Base-by-base conservation (phyloP, 2,329 filamentous ascomycete genomes). In the Diaporthe vaccinii region DNA sequence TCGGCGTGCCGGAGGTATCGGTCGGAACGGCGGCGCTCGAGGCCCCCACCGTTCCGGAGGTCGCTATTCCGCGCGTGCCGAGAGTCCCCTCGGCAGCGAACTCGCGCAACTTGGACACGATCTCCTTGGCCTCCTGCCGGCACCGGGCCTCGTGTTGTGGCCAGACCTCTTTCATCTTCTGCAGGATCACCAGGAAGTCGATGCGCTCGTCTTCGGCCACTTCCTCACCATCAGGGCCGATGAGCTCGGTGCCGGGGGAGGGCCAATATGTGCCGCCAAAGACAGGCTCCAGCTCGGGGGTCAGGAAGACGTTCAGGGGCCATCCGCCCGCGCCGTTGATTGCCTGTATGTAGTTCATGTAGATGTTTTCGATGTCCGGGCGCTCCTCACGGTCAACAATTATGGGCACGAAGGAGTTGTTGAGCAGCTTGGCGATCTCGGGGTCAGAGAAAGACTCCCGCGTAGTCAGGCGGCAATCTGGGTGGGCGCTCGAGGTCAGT, bases 181-280 rank as follows among this genome's bases (percentile, higher is more conserved):
- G 89, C 69, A 98, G 83, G 46, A 98, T 95, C 28, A 93, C 91
- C 55, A 98, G 87, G 79, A 98, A 98, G 57, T 94, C 93, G n/a
- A 94, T 89, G 6, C 93, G 90, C 61, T 91, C 91, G 6, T 89
- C 86, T 15, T 88, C 88, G 10, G 76, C 69, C 12, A 77, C 73
- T 6, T 87, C 84, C 22, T 87, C 86, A 34, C 85, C 84, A 46
- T 84, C 82, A 68, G 81, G 82, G 81, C 85, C 76, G 83, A 87
- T 81, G 34, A 83, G 82, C 31, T 87, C 85, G 6, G 91, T 90
- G 67, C 91, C 92, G 0, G 95, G 94, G 0, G 94, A 94, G 5
- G 96, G 95, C 94, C 95, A 98, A 84, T 98, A 98, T 12, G 96
- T 98, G 34, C 96, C 96, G 51, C 97, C 97, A 84, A 98, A 98